A percentile compares a stretch with the other conserved stretches of the same genome.
Evolutionary conservation across 2,329 filamentous ascomycete species (phyloP).

Genomic region (Fonsecaea monophora): DNA sequence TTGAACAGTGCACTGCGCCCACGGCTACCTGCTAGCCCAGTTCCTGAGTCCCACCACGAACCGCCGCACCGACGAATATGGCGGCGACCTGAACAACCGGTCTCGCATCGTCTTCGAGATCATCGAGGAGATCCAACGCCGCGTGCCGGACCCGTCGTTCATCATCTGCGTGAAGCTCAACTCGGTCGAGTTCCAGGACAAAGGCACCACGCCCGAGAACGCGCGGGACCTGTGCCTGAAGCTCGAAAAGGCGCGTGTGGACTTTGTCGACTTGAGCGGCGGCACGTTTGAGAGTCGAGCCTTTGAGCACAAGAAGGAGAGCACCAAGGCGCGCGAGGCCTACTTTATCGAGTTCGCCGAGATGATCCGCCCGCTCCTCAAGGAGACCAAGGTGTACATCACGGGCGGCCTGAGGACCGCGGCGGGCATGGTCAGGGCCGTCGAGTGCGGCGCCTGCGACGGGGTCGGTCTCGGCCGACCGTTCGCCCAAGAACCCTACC

Average conservation of each 20-base stretch:
- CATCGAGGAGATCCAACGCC: slow-evolving; percentile 41
- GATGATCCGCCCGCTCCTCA: slow-evolving; percentile 35
- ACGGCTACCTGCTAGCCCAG: slow-evolving; percentile 42
- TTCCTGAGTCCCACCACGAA: slow-evolving; percentile 42
- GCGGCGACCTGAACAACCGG: slow-evolving; percentile 69
- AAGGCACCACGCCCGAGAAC: slow-evolving; percentile 36
- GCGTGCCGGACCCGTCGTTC: slow-evolving; percentile 33
- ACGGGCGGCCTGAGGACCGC: slow-evolving; percentile 36
- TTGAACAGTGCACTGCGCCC: slow-evolving; percentile 39
- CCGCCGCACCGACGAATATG: slow-evolving; percentile 40
- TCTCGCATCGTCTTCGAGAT: slow-evolving; percentile 65
- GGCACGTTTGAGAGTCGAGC: slow-evolving; percentile 38
- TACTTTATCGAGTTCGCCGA: slow-evolving; percentile 40
- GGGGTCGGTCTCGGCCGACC: slow-evolving; percentile 38
- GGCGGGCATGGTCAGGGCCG: slow-evolving; percentile 35
- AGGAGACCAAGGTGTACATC: slow-evolving; percentile 38
- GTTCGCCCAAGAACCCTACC: slow-evolving; percentile 35
- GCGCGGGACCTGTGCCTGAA: slow-evolving; percentile 32
- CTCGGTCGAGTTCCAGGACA: slow-evolving; percentile 39
- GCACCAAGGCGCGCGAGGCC: slow-evolving; percentile 34
- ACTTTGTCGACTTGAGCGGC: slow-evolving; percentile 38
- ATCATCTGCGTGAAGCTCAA: slow-evolving; percentile 38
- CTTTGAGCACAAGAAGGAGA: slow-evolving; percentile 38
- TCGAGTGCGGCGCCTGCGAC: slow-evolving; percentile 30
- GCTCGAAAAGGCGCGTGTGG: slow-evolving; percentile 36